Conservation (phyloP, 257 asterid species). For the Eucommia ulmoides region DNA sequence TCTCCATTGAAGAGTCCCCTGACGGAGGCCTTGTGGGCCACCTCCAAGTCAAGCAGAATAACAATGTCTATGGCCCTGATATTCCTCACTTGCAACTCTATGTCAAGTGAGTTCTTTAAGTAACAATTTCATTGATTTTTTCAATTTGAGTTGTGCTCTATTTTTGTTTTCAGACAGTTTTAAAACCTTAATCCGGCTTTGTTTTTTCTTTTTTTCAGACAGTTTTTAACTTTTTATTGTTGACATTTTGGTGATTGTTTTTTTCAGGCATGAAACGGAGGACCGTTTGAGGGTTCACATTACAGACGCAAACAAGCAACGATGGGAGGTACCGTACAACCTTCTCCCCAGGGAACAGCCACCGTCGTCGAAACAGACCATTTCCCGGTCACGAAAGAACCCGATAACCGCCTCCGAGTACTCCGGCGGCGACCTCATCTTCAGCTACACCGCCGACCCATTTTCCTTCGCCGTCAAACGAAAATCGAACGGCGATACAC, state of each 20-base stretch:
- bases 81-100: constrained; percentile 73
- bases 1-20: constrained; percentile 53
- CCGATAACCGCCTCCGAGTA: constrained; percentile 21
- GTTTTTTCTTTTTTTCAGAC: no score
- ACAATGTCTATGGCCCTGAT: constrained; percentile 64
- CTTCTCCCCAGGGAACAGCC: not conserved
- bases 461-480: constrained; percentile 60
- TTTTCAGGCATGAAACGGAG: not conserved
- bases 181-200: no score
- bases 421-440: constrained; percentile 46
- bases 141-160: no score
- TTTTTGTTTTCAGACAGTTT: no score
- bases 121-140: no score
- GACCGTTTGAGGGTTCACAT: not conserved
- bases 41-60: constrained; percentile 70
- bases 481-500: constrained; percentile 67
- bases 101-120: constrained; percentile 53
- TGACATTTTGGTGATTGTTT: not conserved
- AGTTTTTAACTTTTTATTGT: no score
- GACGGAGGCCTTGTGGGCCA: constrained; percentile 71
- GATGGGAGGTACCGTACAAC: not conserved
- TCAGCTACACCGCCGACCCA: constrained; percentile 59
- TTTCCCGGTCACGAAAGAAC: constrained; percentile 14
- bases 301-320: not conserved
- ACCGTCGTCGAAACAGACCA: not conserved